phyloP scores from a whole-genome alignment of 805 yeast species.

The Hemisphaericaspora nanyangensis region DNA sequence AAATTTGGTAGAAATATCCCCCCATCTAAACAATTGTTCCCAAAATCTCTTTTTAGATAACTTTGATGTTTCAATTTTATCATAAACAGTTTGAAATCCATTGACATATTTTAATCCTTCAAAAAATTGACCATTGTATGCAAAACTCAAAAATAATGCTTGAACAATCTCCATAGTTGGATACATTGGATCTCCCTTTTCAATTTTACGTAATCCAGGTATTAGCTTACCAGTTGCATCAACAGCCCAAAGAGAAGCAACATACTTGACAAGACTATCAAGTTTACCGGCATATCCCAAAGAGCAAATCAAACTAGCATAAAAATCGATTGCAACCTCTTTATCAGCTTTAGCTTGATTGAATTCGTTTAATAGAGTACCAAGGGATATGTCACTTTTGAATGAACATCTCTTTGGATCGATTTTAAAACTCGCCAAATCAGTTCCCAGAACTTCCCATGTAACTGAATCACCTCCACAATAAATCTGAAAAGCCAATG shows the following conservation, averaged over 20 bases:
- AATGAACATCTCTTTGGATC: constrained; percentile 1
- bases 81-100: constrained; percentile 29
- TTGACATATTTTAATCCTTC: constrained; percentile 33
- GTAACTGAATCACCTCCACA: constrained; percentile 29
- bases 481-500: constrained; percentile 26
- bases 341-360: constrained; percentile 9
- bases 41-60: constrained; percentile 24
- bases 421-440: constrained; percentile 8
- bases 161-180: constrained; percentile 24
- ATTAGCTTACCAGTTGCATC: constrained; percentile 17
- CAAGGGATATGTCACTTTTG: not conserved
- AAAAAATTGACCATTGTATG: constrained; percentile 28
- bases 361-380: constrained; percentile 1
- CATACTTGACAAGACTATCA: constrained; percentile 18
- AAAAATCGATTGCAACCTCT: constrained; percentile 5
- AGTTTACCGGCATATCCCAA: constrained; percentile 25
- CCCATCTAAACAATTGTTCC: constrained; percentile 37
- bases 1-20: constrained; percentile 30
- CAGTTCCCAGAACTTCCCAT: constrained; percentile 26
- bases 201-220: not conserved
- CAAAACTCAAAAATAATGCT: constrained; percentile 29
- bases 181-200: constrained; percentile 14
- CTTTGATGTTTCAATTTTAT: constrained; percentile 16
- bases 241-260: constrained; percentile 32
- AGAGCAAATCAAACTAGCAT: constrained; percentile 26